phyloP scores from a whole-genome alignment of 2,329 filamentous ascomycete species.

The Aspergillus spinulosporus region DNA sequence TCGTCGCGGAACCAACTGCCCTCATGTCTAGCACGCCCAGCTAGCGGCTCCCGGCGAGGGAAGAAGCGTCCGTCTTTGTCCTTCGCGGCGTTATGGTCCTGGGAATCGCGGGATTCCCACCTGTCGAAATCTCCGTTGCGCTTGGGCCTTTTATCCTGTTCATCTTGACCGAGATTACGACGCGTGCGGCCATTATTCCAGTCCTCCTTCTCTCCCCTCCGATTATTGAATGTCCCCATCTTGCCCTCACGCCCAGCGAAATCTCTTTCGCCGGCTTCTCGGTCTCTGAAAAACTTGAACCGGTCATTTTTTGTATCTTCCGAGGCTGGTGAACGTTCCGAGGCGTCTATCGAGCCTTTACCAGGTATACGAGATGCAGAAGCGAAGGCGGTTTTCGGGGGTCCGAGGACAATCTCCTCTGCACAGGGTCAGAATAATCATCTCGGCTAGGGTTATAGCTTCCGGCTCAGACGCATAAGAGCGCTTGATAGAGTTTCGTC shows the following conservation, averaged over 20 bases:
- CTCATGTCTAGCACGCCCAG: slow-evolving; percentile 64
- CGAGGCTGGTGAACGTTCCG: slow-evolving; percentile 49
- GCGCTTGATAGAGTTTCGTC: neutral
- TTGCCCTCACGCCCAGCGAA: slow-evolving; percentile 42
- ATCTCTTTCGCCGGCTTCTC: slow-evolving; percentile 36
- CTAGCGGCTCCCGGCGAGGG: slow-evolving; percentile 61
- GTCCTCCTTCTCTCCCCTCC: slow-evolving; percentile 44
- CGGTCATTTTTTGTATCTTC: slow-evolving; percentile 61
- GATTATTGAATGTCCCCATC: slow-evolving; percentile 32
- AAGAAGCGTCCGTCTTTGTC: slow-evolving; percentile 56
- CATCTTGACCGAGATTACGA: slow-evolving; percentile 44
- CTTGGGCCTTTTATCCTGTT: slow-evolving; percentile 41
- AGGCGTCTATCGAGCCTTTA: slow-evolving; percentile 48
- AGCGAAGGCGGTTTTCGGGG: slow-evolving; percentile 78
- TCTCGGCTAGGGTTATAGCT: neutral
- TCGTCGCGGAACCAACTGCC: slow-evolving; percentile 73
- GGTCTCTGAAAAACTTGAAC: slow-evolving; percentile 50
- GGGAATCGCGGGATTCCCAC: slow-evolving; percentile 56
- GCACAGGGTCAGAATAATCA: slow-evolving; percentile 39
- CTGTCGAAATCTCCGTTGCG: slow-evolving; percentile 47
- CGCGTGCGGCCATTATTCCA: slow-evolving; percentile 44
- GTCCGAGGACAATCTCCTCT: slow-evolving; percentile 83
- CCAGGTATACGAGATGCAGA: slow-evolving; percentile 64
- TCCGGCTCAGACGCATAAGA: neutral
- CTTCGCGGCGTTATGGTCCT: slow-evolving; percentile 53